Conservation (phyloP, 2,329 filamentous ascomycete genomes). For the Aspergillus hortae region DNA sequence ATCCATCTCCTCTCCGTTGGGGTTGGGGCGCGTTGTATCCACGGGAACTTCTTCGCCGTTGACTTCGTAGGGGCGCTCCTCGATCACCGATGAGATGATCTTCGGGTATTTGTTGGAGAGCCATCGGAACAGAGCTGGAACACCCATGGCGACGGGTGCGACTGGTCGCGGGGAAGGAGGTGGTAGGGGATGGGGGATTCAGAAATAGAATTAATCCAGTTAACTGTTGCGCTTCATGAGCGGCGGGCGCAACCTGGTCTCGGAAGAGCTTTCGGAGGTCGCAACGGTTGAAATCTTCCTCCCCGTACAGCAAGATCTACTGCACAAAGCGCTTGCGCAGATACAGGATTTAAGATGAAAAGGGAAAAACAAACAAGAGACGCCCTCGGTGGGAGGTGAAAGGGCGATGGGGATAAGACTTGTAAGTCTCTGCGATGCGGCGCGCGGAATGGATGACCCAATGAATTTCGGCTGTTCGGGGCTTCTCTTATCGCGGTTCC, state of each 20-base stretch:
- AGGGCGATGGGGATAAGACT: neutral
- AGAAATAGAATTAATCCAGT: slow-evolving; percentile 8
- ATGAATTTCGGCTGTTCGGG: slow-evolving; percentile 16
- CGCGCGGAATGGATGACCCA: slow-evolving; percentile 2
- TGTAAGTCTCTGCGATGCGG: slow-evolving; percentile 15
- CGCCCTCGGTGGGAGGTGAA: neutral
- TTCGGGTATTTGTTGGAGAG: slow-evolving; percentile 96
- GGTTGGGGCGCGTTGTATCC: slow-evolving; percentile 79
- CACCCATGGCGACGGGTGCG: slow-evolving; percentile 64
- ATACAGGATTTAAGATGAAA: neutral
- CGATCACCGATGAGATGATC: slow-evolving; percentile 87
- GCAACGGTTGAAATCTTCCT: neutral
- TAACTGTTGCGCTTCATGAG: slow-evolving; percentile 13
- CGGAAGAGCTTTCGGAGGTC: neutral
- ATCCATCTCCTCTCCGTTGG: slow-evolving; percentile 96
- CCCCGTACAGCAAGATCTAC: neutral
- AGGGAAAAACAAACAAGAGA: neutral
- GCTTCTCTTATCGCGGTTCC: slow-evolving; percentile 23
- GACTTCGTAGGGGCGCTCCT: slow-evolving; percentile 76
- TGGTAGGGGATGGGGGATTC: neutral
- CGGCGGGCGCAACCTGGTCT: slow-evolving; percentile 8
- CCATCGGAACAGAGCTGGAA: slow-evolving; percentile 93
- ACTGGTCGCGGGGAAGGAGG: neutral
- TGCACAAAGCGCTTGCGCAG: neutral
- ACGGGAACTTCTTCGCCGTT: slow-evolving; percentile 83